Conservation (phyloP, 768 basidiomycete species). For the Phanerochaete sordida region DNA sequence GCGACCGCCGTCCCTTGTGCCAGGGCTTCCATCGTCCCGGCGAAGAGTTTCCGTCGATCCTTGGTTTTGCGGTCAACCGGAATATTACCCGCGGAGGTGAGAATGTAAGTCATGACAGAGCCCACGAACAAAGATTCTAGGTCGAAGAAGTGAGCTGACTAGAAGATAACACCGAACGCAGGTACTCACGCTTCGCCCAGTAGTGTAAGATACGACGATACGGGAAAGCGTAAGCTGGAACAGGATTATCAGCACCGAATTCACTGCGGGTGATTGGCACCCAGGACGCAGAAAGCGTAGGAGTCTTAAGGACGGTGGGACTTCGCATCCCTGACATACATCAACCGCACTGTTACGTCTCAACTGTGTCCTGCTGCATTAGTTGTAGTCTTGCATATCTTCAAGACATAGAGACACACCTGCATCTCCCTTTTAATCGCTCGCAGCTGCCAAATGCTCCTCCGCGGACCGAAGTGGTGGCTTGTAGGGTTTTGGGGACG, state of each 20-base stretch:
- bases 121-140: conserved; percentile 61
- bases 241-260: conserved; percentile 14
- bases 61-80: conserved; percentile 94
- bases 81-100: conserved; percentile 92
- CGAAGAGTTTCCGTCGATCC: conserved; percentile 85
- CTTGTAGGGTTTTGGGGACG: too few species aligned
- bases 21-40: conserved; percentile 85
- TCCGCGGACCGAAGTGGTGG: too few species aligned
- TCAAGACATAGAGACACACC: too few species aligned
- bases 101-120: conserved; percentile 66
- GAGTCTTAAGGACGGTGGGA: too few species aligned
- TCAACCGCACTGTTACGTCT: too few species aligned
- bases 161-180: not conserved
- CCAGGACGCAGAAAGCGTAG: too few species aligned
- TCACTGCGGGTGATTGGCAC: too few species aligned
- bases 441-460: too few species aligned
- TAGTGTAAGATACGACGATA: conserved; percentile 80
- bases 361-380: too few species aligned
- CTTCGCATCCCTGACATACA: too few species aligned
- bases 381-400: too few species aligned
- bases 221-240: conserved; percentile 71
- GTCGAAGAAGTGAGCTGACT: not conserved
- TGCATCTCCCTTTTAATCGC: too few species aligned
- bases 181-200: conserved; percentile 81
- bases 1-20: conserved; percentile 80